A percentile compares a stretch with the other conserved stretches of the same genome.
Conservation (phyloP, 345 rosid genomes). For the Citrus medica region DNA sequence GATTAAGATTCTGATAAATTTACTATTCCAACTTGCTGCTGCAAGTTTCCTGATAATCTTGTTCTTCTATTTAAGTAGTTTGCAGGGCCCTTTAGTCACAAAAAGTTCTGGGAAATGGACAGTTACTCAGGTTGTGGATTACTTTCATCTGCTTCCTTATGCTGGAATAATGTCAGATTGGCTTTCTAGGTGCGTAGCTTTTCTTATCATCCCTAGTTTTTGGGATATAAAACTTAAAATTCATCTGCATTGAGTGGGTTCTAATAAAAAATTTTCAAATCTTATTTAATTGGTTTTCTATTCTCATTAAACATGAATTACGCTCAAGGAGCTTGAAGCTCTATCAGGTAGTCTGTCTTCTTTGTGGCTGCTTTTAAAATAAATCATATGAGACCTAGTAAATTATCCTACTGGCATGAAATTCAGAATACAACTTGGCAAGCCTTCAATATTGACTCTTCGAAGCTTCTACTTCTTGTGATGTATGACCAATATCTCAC, state of each 20-base stretch:
- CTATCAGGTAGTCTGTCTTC: not conserved
- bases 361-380: not conserved
- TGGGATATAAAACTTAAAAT: not conserved
- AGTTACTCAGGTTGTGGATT: constrained; percentile 35
- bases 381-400: not conserved
- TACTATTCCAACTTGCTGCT: not conserved
- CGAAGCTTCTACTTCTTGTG: not conserved
- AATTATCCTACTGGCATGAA: not conserved
- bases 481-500: not conserved
- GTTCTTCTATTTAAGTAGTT: constrained; percentile 26
- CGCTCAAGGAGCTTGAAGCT: not conserved
- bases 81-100: constrained; percentile 53
- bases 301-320: not conserved
- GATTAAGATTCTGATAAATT: not conserved
- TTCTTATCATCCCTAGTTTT: not conserved
- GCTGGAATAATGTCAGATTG: constrained; percentile 41
- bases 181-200: constrained; percentile 40
- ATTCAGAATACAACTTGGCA: not conserved
- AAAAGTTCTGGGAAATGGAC: constrained; percentile 32
- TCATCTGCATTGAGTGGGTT: not conserved
- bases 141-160: constrained; percentile 59
- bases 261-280: not conserved
- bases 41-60: not conserved
- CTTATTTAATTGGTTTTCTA: not conserved
- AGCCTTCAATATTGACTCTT: not conserved